Evolutionary conservation across 1,284 basidiomycete genomes (phyloP).

Genomic region (Pulchroboletus neoregius): DNA sequence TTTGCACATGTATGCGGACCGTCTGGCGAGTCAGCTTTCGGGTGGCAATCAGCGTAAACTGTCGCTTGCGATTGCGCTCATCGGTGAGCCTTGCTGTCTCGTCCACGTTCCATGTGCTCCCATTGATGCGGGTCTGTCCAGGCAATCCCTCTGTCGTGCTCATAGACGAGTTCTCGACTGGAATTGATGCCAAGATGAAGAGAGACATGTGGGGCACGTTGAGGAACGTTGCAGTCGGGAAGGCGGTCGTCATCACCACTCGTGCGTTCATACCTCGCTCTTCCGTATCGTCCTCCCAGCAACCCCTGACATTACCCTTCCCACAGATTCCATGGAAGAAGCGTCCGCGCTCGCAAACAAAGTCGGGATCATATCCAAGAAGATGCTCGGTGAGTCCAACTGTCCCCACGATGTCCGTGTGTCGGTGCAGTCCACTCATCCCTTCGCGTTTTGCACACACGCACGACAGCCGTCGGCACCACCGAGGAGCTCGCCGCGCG

Average conservation of each 20-base stretch:
- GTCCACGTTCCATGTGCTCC: background rate
- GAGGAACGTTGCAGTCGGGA: slow-evolving; percentile 57
- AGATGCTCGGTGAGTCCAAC: slow-evolving; percentile 53
- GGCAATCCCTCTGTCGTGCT: slow-evolving; percentile 75
- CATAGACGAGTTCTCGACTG: slow-evolving; percentile 82
- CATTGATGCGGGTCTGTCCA: slow-evolving; percentile 19
- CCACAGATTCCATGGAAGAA: slow-evolving; percentile 77
- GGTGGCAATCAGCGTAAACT: slow-evolving; percentile 82
- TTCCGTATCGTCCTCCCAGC: background rate
- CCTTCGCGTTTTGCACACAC: background rate
- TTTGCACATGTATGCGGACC: slow-evolving; percentile 58
- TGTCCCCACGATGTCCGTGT: background rate
- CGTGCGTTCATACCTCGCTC: slow-evolving; percentile 48
- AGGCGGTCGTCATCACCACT: slow-evolving; percentile 66
- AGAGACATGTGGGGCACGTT: slow-evolving; percentile 79
- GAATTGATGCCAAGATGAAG: slow-evolving; percentile 81
- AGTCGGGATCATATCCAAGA: slow-evolving; percentile 68
- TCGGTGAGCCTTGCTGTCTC: slow-evolving; percentile 44
- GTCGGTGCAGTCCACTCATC: background rate
- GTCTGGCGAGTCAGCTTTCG: slow-evolving; percentile 67
- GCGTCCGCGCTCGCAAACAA: slow-evolving; percentile 71
- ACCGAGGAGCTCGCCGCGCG: slow-evolving; percentile 59
- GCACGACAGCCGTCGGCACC: slow-evolving; percentile 56
- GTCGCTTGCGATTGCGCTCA: slow-evolving; percentile 72
- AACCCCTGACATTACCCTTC: background rate